phyloP scores from a whole-genome alignment of 208 protist genomes.

The Leishmania aethiopica region DNA sequence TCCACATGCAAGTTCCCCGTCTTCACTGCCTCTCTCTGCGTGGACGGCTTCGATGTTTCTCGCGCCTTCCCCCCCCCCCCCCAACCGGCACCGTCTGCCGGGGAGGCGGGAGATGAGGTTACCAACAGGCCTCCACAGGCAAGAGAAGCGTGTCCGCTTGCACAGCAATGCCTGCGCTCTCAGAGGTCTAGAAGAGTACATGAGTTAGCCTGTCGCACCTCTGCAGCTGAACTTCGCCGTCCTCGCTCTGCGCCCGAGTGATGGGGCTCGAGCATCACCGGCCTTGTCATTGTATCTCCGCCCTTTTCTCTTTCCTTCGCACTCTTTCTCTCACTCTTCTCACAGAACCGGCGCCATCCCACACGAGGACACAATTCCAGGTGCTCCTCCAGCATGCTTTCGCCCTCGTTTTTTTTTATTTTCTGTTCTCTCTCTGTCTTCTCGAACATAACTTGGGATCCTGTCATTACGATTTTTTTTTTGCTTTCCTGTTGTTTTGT shows the following conservation, averaged over 20 bases:
- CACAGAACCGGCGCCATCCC: not conserved
- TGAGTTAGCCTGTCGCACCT: not conserved
- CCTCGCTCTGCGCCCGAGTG: not conserved
- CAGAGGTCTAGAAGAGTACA: not conserved
- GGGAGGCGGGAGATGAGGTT: no score
- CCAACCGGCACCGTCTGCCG: not conserved
- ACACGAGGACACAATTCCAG: not conserved
- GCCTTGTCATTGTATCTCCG: not conserved
- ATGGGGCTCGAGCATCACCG: not conserved
- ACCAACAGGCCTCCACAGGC: not conserved
- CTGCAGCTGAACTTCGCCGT: not conserved
- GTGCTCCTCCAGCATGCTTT: not conserved
- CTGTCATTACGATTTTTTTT: no score
- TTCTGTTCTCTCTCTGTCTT: not conserved
- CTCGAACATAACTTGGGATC: not conserved
- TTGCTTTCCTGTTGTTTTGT: no score
- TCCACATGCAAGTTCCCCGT: no score
- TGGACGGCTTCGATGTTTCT: no score
- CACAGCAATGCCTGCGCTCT: not conserved
- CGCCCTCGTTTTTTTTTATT: not conserved
- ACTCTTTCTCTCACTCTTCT: not conserved
- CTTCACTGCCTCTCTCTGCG: no score
- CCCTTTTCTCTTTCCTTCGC: not conserved
- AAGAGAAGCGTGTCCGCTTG: not conserved
- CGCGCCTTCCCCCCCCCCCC: no score